A percentile compares a stretch with the other conserved stretches of the same genome.
Conservation (phyloP, 2,329 filamentous ascomycete genomes). For the Cryphonectria nitschkei region DNA sequence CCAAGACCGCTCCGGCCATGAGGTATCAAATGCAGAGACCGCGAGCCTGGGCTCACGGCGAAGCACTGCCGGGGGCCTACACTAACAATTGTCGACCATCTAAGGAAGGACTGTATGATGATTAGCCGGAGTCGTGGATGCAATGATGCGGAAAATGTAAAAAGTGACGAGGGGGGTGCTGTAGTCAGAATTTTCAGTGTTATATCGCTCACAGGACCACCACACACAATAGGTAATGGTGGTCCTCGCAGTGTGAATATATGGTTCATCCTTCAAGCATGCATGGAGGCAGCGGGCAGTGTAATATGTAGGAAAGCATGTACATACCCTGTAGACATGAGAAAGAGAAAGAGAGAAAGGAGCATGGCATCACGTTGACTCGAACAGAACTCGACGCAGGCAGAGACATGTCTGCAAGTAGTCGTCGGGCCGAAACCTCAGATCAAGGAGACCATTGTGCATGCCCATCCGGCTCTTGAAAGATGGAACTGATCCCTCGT, state of each 20-base stretch:
- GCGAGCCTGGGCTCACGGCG: not conserved
- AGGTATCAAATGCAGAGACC: not conserved
- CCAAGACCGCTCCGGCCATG: not conserved
- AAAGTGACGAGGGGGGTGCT: conserved; percentile 16
- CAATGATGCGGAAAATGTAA: not conserved
- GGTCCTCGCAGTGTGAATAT: conserved; percentile 27
- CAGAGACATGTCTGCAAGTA: not conserved
- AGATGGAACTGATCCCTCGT: not conserved
- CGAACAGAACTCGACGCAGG: not conserved
- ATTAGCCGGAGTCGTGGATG: not conserved
- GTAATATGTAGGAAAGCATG: conserved; percentile 1
- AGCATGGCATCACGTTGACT: not conserved
- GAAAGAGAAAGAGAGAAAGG: not conserved
- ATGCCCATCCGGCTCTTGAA: not conserved
- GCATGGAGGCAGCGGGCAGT: not conserved
- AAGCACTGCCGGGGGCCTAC: not conserved
- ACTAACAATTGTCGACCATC: not conserved
- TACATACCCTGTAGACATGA: not conserved
- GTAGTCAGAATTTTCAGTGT: conserved; percentile 31
- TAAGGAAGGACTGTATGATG: not conserved
- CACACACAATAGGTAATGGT: conserved; percentile 30
- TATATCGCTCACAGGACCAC: conserved; percentile 25
- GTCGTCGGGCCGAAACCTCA: not conserved
- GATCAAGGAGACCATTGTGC: not conserved
- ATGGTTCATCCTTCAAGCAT: conserved; percentile 26